A percentile compares a stretch with the other conserved stretches of the same genome.
Evolutionary conservation across 2,329 filamentous ascomycete genomes (phyloP).

Genomic region (Fusarium decemcellulare): DNA sequence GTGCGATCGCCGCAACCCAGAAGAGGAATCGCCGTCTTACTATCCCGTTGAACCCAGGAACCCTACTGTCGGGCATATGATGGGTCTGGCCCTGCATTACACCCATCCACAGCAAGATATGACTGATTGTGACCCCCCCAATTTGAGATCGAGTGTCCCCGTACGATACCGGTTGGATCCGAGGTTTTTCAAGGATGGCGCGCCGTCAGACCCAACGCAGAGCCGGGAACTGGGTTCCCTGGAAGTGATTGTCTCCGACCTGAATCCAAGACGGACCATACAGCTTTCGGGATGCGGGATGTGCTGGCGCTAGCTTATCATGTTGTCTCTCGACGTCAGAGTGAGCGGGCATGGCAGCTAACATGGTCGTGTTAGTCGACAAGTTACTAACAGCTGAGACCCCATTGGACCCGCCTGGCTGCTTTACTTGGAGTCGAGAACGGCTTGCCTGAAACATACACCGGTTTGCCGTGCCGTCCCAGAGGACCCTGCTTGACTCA

Average conservation of each 20-base stretch:
- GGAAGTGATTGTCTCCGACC: slow-evolving; percentile 13
- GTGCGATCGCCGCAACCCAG: slow-evolving; percentile 1
- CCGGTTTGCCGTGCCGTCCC: slow-evolving; percentile 8
- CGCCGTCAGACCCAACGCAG: slow-evolving; percentile 15
- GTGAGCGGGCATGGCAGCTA: slow-evolving; percentile 16
- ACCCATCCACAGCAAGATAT: slow-evolving; percentile 7
- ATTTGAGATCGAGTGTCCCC: slow-evolving; percentile 18
- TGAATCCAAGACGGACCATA: slow-evolving; percentile 27
- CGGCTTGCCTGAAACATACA: slow-evolving; percentile 20
- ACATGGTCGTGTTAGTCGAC: slow-evolving; percentile 36
- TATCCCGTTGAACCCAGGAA: slow-evolving; percentile 21
- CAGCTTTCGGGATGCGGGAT: slow-evolving; percentile 24
- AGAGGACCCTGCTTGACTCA: not conserved
- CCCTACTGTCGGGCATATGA: slow-evolving; percentile 14
- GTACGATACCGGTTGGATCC: slow-evolving; percentile 12
- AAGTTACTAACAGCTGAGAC: slow-evolving; percentile 13
- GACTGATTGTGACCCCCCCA: slow-evolving; percentile 13
- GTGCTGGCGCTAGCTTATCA: slow-evolving; percentile 36
- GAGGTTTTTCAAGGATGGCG: slow-evolving; percentile 5
- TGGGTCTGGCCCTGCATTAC: not conserved
- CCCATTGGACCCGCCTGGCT: slow-evolving; percentile 27
- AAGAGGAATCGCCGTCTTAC: slow-evolving; percentile 19
- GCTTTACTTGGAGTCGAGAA: slow-evolving; percentile 26
- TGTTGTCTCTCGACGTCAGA: slow-evolving; percentile 13
- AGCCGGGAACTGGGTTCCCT: not conserved